Base-by-base conservation (phyloP, 805 yeast genomes). In the Citeromyces nyonsensis region DNA sequence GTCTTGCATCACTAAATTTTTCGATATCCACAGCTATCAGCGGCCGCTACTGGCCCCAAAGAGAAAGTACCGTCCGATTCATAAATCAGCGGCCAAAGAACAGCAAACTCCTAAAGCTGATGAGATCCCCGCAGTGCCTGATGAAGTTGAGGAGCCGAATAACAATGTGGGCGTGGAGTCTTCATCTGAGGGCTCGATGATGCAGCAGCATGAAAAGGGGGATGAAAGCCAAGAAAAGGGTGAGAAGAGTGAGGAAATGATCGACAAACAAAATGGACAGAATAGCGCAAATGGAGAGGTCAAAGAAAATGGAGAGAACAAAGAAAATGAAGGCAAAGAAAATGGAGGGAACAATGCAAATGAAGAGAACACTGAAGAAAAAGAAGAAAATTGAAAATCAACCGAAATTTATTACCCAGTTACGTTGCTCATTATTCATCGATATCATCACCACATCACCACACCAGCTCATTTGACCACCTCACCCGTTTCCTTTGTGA, bases 1-100 rank as follows among this genome's bases (percentile, higher is more conserved):
- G 39, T 63, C 72, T 27, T 69, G 75, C 47, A 58, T 69, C 27
- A 53, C 65, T 25, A 63, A 63, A 46, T 66, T 51, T 51, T 54
- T 40, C 36, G 58, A 52, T 20, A 36, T 61, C 27, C 48, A 54
- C 36, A 39, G 46, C 14, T 32, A 42, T 29, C 46, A 46, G 30
- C 35, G 54, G 7, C 60, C 60, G 4, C 32, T 33, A 7, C 46
- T 46, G 25, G 56, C 42, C 9, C 41, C 47, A 2, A 36, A 28
- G n/a, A 28, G 24, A 15, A 42, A 33, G 22, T 50, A 51, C 33
- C 34, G 40, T 9, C 54, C 55, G 4, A 45, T 50, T 20, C 55
- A 50, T 31, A 40, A 42, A 32, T 30, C 40, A 8, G 29, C 32
- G 13, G 33, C 43, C 12, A 35, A 44, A 15, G 34, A 35, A 20